Evolutionary conservation across 306 rosid genomes (phyloP), one percentile per base, ranked within the genome.

Genomic region (Medicago ruthenica): DNA sequence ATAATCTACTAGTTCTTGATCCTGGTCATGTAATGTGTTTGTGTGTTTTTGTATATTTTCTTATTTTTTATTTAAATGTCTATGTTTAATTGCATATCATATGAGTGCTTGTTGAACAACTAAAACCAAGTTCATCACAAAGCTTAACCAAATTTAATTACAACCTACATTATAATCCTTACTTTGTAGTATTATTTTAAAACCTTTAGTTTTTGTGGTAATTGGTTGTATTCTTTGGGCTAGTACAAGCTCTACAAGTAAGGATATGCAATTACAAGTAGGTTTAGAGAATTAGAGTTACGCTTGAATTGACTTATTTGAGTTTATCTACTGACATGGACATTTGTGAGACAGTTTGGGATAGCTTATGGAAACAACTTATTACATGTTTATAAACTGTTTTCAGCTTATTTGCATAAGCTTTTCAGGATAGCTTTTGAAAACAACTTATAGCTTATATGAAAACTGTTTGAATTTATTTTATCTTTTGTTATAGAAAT

Each of bases 1-100:
- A 86, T 63, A 88, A 71, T 79, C 97, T 93, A 81, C 90, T 94
- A 64, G 77, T 94, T 72, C 86, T 91, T 70, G 94, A 94, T 80
- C 96, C 97, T 75, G 88, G 79, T 80, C 91, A 88, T 72, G 98
- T 94, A 89, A 88, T 53, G 9, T 74, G 58, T 87, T 48, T 77
- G 40, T n/a, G 44, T 74, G 31, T 75, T 76, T 67, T 24, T 71
- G 13, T 73, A 39, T 70, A 16, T 57, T 76, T 24, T 60, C 73
- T 50, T 59, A 9, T 18, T 71, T 61, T 59, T 34, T 42, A 44
- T 69, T 77, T 42, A 48, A 66, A 64, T 47, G 60, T 2, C 27
- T 42, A 18, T 34, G 73, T 48, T 21, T 77, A 75, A 65, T 70
- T 63, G 71, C 83, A 67, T 16, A 42, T 70, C 73, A 12, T 31